Evolutionary conservation across 1,284 basidiomycete genomes (phyloP).

Genomic region (Fomitopsis betulina): DNA sequence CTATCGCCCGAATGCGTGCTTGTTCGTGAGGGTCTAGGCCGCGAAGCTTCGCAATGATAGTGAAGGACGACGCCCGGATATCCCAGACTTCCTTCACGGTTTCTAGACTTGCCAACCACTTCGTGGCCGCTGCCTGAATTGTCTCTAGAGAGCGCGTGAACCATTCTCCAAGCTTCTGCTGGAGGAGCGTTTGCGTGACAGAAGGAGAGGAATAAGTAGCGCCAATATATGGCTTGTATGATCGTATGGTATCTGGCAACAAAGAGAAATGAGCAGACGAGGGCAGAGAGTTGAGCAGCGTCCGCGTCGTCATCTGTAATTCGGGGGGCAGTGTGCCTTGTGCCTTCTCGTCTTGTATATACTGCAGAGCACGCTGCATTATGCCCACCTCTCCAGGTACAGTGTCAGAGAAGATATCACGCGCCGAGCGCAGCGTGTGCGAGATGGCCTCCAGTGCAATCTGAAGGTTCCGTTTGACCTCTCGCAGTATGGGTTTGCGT

Average conservation of each 20-base stretch:
- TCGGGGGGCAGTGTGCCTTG: slow-evolving; percentile 41
- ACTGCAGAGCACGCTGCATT: slow-evolving; percentile 48
- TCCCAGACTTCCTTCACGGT: slow-evolving; percentile 64
- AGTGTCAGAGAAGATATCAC: slow-evolving; percentile 45
- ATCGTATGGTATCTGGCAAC: slow-evolving; percentile 56
- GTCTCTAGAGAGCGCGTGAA: slow-evolving; percentile 46
- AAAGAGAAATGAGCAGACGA: slow-evolving; percentile 69
- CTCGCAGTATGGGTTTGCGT: slow-evolving; percentile 34
- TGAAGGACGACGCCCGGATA: slow-evolving; percentile 44
- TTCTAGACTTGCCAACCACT: slow-evolving; percentile 56
- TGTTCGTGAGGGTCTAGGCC: slow-evolving; percentile 42
- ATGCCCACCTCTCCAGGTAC: slow-evolving; percentile 35
- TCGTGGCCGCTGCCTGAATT: slow-evolving; percentile 39
- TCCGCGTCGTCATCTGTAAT: slow-evolving; percentile 57
- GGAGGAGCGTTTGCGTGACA: slow-evolving; percentile 38
- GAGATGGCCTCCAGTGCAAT: slow-evolving; percentile 49
- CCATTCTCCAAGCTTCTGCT: slow-evolving; percentile 53
- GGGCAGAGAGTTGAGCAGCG: slow-evolving; percentile 57
- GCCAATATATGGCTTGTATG: slow-evolving; percentile 74
- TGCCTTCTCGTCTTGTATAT: slow-evolving; percentile 49
- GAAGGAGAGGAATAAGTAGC: slow-evolving; percentile 49
- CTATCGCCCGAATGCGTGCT: slow-evolving; percentile 31
- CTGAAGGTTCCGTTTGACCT: slow-evolving; percentile 49
- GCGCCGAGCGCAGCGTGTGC: slow-evolving; percentile 49
- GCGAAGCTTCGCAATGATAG: slow-evolving; percentile 39